Base-by-base conservation (phyloP, 2,329 filamentous ascomycete genomes). In the Xylariaceae sp. region DNA sequence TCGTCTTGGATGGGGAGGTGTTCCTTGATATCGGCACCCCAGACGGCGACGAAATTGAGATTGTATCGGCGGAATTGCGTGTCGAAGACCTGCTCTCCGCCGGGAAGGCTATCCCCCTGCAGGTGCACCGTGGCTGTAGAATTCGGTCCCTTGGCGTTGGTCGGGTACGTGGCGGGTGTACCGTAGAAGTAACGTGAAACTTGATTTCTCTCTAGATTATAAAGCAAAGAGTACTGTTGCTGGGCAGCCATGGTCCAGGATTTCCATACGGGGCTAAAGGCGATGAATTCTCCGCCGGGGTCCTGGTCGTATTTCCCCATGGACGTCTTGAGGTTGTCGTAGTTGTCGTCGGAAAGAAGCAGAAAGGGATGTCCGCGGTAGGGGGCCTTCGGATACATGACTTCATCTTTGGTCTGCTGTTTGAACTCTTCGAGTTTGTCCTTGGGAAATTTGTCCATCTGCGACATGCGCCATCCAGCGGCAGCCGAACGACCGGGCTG, bases 31-130 rank as follows among this genome's bases (percentile, higher is more conserved):
- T 80, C 75, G 22, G 64, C 64, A n/a, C 75, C 74, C 64, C 73
- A 70, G 40, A 81, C 69, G 35, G 72, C 74, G 34, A 75, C 65
- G 50, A 82, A 76, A 53, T 79, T 76, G 22, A 76, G 71, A 38
- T 74, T 77, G 55, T 78, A 69, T 20, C 74, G 67, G 41, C 67
- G 65, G 22, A 71, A 74, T 14, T 73, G 68, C 37, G 76, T 75
- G 44, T 75, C 69, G 64, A 73, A 75, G 23, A 63, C 62, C 49
- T 64, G 61, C 53, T 63, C 59, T 35, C 55, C 60, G 20, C 60
- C 59, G 14, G 56, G 42, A 1, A 47, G 32, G 3, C 44, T 44
- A 11, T 37, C n/a, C 10, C 50, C 50, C 3, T 47, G 19, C 2
- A 20, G 37, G 21, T 22, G 23, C 1, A 50, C 25, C 3, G 44